Percentiles rank a stretch among this genome's conserved stretches.
Conservation (phyloP, 2,329 filamentous ascomycete species). For the Dactylellina leptospora region DNA sequence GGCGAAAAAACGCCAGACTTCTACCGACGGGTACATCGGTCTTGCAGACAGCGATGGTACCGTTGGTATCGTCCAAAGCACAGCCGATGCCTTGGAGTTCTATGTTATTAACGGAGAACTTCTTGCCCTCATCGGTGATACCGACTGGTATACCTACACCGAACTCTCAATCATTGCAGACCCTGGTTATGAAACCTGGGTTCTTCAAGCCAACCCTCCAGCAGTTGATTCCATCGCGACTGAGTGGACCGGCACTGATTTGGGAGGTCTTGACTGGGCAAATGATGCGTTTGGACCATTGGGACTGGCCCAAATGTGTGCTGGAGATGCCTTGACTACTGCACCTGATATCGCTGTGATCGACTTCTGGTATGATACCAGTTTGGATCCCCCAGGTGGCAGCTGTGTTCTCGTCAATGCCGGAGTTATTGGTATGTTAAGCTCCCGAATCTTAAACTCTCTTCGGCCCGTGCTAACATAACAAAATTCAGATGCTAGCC, state of each 20-base stretch:
- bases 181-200: constrained; percentile 42
- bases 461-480: neutral
- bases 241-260: constrained; percentile 34
- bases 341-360: constrained; percentile 17
- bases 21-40: constrained; percentile 24
- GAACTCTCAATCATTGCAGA: constrained; percentile 29
- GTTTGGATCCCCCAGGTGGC: constrained; percentile 23
- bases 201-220: constrained; percentile 25
- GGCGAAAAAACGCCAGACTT: constrained; percentile 14
- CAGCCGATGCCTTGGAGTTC: constrained; percentile 14
- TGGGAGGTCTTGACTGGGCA: constrained; percentile 21
- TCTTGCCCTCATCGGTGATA: constrained; percentile 4
- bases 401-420: constrained; percentile 11
- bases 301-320: constrained; percentile 10
- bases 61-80: constrained; percentile 13
- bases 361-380: constrained; percentile 40
- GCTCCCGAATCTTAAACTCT: neutral
- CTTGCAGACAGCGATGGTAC: constrained; percentile 36
- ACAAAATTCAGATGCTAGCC: neutral
- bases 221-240: constrained; percentile 31
- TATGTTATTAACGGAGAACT: constrained; percentile 43
- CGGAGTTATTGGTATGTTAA: constrained; percentile 2
- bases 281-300: constrained; percentile 27
- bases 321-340: constrained; percentile 5
- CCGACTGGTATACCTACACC: constrained; percentile 43